These are phyloP conservation scores for Erodium chrysanthum DNA, from an alignment of 441 rosid species.

Conservation along the genomic window DNA sequence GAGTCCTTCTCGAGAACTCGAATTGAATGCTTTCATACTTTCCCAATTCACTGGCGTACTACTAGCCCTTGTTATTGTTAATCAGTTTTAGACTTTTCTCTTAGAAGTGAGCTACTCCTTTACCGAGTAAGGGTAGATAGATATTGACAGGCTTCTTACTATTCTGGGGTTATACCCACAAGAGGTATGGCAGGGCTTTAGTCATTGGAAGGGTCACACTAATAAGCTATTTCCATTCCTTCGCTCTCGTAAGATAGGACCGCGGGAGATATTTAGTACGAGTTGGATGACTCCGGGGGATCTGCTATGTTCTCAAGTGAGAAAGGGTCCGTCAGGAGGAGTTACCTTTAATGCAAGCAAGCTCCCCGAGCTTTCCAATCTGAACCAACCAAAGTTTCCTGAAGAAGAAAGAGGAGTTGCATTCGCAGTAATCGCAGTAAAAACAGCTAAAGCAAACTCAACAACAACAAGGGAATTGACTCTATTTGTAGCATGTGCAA, in stretches of 20 bases:
- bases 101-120: conserved; percentile 2
- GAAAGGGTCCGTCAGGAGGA: no score
- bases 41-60: conserved; percentile 6
- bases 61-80: conserved; percentile 5
- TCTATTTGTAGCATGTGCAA: no score
- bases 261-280: neutral
- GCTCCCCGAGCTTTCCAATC: no score
- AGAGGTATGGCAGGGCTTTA: neutral
- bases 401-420: no score
- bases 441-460: no score
- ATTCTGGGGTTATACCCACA: neutral
- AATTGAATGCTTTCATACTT: neutral
- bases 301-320: no score
- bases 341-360: no score
- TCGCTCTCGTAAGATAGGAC: neutral
- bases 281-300: neutral
- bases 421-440: no score
- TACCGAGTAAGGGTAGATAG: neutral
- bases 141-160: no score
- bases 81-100: conserved; percentile 3
- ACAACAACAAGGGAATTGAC: no score
- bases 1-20: neutral
- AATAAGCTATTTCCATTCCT: neutral
- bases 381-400: no score
- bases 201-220: neutral